Evolutionary conservation across 768 basidiomycete species (phyloP).

Genomic region (Clitopilus passeckerianus): DNA sequence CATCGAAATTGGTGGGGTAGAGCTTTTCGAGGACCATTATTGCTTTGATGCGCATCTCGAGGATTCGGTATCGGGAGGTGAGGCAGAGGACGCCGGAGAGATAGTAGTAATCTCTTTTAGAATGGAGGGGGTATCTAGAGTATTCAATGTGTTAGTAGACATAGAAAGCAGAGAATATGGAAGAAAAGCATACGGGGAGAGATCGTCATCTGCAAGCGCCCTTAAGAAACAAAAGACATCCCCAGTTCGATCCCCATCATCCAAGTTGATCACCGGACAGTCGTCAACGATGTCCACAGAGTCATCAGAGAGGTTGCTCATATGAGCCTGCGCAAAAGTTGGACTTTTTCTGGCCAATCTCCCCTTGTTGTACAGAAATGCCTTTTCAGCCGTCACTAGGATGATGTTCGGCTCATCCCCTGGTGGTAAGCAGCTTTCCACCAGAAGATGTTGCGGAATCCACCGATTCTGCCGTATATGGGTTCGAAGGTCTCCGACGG

Average conservation of each 20-base stretch:
- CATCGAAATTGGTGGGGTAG: constrained; percentile 10
- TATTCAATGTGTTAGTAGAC: not conserved
- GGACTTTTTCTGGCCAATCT: not conserved
- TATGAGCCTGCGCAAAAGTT: not conserved
- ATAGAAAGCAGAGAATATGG: not conserved
- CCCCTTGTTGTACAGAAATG: not conserved
- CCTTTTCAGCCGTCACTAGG: not conserved
- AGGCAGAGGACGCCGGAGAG: constrained; percentile 9
- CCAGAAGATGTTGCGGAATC: not conserved
- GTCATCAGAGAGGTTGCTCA: not conserved
- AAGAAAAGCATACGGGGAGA: not conserved
- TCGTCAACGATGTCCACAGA: not conserved
- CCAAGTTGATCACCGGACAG: not conserved
- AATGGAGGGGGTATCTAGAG: constrained; percentile 7
- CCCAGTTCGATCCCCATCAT: not conserved
- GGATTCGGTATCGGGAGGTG: constrained; percentile 6
- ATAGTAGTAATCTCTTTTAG: constrained; percentile 1
- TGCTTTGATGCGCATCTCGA: constrained; percentile 7
- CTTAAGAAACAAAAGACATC: not conserved
- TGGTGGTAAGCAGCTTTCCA: not conserved
- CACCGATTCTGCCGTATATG: not conserved
- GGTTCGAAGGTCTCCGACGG: not conserved
- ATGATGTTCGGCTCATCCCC: not conserved
- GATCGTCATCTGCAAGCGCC: not conserved
- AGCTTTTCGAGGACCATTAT: constrained; percentile 8